Evolutionary conservation across 2,329 filamentous ascomycete species (phyloP), one percentile per base, ranked within the genome.

Genomic region (Pseudocercospora eumusae): DNA sequence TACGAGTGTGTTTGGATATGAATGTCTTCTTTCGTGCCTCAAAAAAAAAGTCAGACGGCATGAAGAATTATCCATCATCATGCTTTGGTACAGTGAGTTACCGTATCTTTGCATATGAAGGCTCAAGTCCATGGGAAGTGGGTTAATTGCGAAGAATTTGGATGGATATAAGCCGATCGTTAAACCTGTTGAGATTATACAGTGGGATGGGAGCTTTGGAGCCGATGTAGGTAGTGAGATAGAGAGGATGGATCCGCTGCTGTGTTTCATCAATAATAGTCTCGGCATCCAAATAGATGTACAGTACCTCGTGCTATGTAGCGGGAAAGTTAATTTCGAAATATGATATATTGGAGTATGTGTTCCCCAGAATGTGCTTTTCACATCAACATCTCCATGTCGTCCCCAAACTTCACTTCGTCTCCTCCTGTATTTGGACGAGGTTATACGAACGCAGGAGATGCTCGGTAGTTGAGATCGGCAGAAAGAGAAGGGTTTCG

Each of bases 71-170:
- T 79, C 18, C 64, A 62, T 53, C 68, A 81, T 83, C 64, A 82
- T 84, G 78, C 79, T 1, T 70, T 78, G 4, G 68, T 79, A 1
- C 73, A 79, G 66, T 56, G n/a, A n/a, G n/a, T n/a, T n/a, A n/a
- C n/a, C n/a, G n/a, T 81, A 56, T 79, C 79, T 5, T 70, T 77
- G 56, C 62, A 62, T 47, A 56, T 67, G 44, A 65, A 64, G 61
- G 61, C 61, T 3, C 65, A 65, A 57, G 57, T 67, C 36, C 63
- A 67, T 60, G 63, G 65, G 1, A 62, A 55, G 5, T 67, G 65
- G 63, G 62, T 64, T 5, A 15, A 20, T 50, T 50, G 59, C 64
- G 31, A 62, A 66, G 55, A 49, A 57, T 13, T 21, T 66, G n/a
- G 62, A 59, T 10, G 62, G 64, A 5, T 64, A 64, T 47, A 56